Base-by-base conservation (phyloP, 2,329 filamentous ascomycete genomes). In the Domatiomyces catenatus region DNA sequence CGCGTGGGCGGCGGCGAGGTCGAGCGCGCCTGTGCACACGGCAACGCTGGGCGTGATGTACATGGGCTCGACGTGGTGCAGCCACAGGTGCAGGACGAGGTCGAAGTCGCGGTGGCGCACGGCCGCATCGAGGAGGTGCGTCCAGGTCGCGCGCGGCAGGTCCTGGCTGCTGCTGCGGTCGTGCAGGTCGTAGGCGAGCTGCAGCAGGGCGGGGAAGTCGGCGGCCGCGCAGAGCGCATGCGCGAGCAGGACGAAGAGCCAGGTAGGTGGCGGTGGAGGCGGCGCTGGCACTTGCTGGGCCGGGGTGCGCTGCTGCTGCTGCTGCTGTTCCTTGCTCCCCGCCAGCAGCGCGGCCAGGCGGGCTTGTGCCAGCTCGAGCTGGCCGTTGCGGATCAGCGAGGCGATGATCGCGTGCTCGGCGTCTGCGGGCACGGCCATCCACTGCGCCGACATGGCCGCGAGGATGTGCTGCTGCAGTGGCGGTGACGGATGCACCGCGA, bases 401-500 rank as follows among this genome's bases (percentile, higher is more conserved):
- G 86, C 68, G 1, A 83, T 75, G 18, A 93, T 72, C 61, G 77
- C 79, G 59, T 84, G 77, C 62, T 76, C 77, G 7, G 80, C 83
- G 5, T 75, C 71, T 8, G 73, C 75, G 43, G 73, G 78, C 7
- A 85, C 68, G 7, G 71, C 69, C 48, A 84, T 75, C 84, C 87
- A 94, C 55, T 79, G 74, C 50, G 79, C 73, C 60, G 79, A 78
- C 46, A 73, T 60, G 50, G 82, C 80, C 50, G 77, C 69, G 42
- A 95, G 69, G 2, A 94, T 74, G 36, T 81, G 74, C 49, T 77
- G 75, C 36, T 88, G 80, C 20, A 92, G 69, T 5, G 87, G 58
- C 59, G 93, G 90, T 65, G 96, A 85, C 0, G 90, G 86, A 63
- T 96, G 92, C 7, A 92, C 77, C 0, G 85, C 79, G 20, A 95